Conservation (phyloP, 192 early-diverging fungal species). For the Borealophlyctis nickersoniae region DNA sequence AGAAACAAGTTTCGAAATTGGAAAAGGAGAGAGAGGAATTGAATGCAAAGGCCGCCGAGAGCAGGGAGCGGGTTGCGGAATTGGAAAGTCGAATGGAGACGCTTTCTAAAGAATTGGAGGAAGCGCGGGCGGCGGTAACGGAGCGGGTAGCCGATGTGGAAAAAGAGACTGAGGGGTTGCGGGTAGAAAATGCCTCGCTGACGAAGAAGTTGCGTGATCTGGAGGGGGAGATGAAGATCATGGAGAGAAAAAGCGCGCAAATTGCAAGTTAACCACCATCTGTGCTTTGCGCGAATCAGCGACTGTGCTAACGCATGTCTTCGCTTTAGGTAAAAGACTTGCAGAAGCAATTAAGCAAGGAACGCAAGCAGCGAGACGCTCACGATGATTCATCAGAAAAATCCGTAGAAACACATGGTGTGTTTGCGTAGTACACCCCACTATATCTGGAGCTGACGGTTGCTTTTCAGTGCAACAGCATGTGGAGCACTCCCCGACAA, state of each 20-base stretch:
- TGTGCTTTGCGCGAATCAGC: not conserved
- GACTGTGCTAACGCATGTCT: conserved; percentile 1
- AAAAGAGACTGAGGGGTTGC: conserved; percentile 17
- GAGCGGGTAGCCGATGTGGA: conserved; percentile 7
- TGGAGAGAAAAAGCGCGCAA: conserved; percentile 39
- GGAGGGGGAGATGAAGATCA: conserved; percentile 43
- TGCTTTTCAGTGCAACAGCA: too few species aligned
- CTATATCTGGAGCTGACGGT: too few species aligned
- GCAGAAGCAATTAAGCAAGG: conserved; percentile 54
- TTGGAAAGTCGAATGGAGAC: conserved; percentile 14
- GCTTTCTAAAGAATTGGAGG: conserved; percentile 16
- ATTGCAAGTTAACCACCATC: conserved; percentile 33
- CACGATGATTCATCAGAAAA: conserved; percentile 23
- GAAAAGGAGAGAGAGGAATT: conserved; percentile 49
- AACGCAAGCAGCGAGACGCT: conserved; percentile 28
- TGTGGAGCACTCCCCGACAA: too few species aligned
- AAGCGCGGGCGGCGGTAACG: conserved; percentile 11
- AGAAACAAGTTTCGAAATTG: conserved; percentile 23
- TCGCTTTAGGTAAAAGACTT: conserved; percentile 48
- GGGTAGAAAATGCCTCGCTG: conserved; percentile 33
- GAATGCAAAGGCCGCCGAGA: conserved; percentile 8
- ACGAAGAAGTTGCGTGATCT: conserved; percentile 31
- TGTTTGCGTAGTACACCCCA: too few species aligned
- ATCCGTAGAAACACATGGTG: too few species aligned
- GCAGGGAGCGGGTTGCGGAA: conserved; percentile 25